These are phyloP conservation scores for Beta vulgaris DNA, from an alignment of 148 eudicot genomes.

Conservation along the genomic window DNA sequence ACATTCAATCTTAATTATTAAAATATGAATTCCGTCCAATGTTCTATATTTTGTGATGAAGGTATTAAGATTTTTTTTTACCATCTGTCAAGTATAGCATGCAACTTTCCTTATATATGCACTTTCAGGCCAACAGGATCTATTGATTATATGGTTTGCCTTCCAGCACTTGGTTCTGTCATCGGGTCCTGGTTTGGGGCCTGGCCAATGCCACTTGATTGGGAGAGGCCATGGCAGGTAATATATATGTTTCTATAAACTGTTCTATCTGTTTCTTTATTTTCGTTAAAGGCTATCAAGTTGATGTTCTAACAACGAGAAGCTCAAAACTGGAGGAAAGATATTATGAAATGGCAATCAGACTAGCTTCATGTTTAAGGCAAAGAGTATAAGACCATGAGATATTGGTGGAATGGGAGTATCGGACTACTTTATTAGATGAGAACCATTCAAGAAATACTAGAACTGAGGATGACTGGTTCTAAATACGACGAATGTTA, in stretches of 20 bases:
- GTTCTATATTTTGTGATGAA: neutral
- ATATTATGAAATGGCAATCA: neutral
- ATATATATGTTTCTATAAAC: neutral
- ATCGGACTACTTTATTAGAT: too few species aligned
- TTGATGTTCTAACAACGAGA: neutral
- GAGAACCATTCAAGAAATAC: too few species aligned
- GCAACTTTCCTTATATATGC: slow-evolving; percentile 14
- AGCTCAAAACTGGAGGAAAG: neutral
- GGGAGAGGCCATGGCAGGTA: slow-evolving; percentile 99
- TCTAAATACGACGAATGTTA: neutral
- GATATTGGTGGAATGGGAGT: too few species aligned
- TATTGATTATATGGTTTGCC: slow-evolving; percentile 68
- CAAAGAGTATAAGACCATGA: too few species aligned
- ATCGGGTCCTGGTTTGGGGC: slow-evolving; percentile 98
- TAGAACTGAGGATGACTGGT: neutral
- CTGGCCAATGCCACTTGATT: slow-evolving; percentile 99
- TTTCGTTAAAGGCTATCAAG: neutral
- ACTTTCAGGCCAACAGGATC: slow-evolving; percentile 54
- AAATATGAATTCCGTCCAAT: neutral
- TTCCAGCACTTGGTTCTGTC: slow-evolving; percentile 89
- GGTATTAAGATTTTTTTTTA: neutral
- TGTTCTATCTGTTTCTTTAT: neutral
- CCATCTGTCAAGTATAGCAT: neutral
- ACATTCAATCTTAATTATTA: neutral
- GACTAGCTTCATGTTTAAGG: too few species aligned